Conservation (phyloP, 306 rosid species). For the Nissolia schottii region DNA sequence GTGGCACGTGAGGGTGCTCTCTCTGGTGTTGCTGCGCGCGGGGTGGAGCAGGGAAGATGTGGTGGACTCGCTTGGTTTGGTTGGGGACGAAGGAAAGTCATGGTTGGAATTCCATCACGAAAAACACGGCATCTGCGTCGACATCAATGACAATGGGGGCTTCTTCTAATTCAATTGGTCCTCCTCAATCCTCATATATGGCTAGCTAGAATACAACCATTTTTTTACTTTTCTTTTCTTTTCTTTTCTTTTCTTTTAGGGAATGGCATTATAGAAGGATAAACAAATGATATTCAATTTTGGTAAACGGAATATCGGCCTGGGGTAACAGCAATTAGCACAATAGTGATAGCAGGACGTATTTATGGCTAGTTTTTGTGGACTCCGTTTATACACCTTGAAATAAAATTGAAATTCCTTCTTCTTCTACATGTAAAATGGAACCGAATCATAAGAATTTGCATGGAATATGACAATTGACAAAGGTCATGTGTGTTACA, state of each 20-base stretch:
- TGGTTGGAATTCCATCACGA: conserved; percentile 10
- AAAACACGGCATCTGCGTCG: neutral
- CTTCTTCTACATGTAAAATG: neutral
- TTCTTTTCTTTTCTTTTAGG: no score
- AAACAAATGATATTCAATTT: no score
- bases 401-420: neutral
- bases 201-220: no score
- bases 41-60: conserved; percentile 89
- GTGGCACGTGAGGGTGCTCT: conserved; percentile 42
- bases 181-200: no score
- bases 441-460: neutral
- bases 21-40: conserved; percentile 57
- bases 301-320: no score
- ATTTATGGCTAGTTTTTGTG: neutral
- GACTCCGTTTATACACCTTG: neutral
- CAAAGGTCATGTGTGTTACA: neutral
- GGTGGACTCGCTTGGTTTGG: conserved; percentile 54
- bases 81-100: conserved; percentile 18
- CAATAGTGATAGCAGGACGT: no score
- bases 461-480: conserved; percentile 7
- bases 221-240: no score
- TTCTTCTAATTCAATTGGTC: neutral
- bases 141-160: neutral
- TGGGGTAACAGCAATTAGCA: neutral
- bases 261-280: no score